Base-by-base conservation (phyloP, 106 monocot genomes). In the Phalaenopsis equestris region DNA sequence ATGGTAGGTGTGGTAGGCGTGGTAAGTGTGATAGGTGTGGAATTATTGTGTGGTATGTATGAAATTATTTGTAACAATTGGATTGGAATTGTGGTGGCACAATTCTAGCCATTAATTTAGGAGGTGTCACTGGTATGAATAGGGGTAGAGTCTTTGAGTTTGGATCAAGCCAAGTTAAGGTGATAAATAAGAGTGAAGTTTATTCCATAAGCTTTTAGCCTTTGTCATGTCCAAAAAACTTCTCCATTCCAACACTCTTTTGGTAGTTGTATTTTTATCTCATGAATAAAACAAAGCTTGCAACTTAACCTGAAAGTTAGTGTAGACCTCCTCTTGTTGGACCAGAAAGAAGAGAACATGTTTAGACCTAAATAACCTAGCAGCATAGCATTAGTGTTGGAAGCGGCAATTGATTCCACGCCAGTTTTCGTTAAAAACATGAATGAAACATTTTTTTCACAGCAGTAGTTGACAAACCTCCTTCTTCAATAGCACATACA, bases 321-420 rank as follows among this genome's bases (percentile, higher is more conserved):
- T 23, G 87, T 83, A 67, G 75, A 80, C 12, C 81, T 56, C 43
- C 91, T 89, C 41, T 72, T 72, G 70, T 89, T 91, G 41, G 89
- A 91, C 91, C 91, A 89, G 42, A 87, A 89, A 23, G 91, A 89
- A 48, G 89, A 87, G 30, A 67, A 57, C 48, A 38, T 55, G 74
- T 76, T 6, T 30, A 78, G 30, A 30, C 30, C 30, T 30, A 30
- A 30, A 43, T 18, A 58, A 19, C 83, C 74, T 39, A 79, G 77
- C 83, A 90, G 21, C 43, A 90, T 92, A 30, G 77, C 30, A 56
- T 91, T 89, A 79, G 93, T 96, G 81, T 91, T 93, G 41, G 95
- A 93, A 79, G 93, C 95, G 73, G 74, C 24, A 79, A 96, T 84
- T 36, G 90, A 23, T 3, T 77, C 56, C 75, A 58, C 9, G 56